These are phyloP conservation scores for Asterophora lycoperdoides DNA, from an alignment of 768 basidiomycete genomes.

Conservation along the genomic window DNA sequence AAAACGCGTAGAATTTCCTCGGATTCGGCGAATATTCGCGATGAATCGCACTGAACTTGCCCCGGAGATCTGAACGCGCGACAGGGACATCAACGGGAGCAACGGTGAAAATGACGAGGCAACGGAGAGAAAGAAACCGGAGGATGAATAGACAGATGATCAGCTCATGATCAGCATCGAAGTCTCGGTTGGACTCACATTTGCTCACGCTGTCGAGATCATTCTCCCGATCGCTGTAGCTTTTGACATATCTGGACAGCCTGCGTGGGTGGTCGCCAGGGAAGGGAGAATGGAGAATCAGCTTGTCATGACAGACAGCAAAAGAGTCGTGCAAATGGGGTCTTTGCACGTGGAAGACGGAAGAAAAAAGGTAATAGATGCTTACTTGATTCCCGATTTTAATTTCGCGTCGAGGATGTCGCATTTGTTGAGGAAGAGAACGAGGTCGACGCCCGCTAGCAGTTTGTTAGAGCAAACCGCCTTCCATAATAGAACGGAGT, in stretches of 20 bases:
- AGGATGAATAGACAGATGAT: not conserved
- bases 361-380: not conserved
- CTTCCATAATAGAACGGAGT: conserved; percentile 89
- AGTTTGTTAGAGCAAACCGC: conserved; percentile 80
- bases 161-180: not conserved
- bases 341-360: not conserved
- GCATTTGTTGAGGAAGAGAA: conserved; percentile 87
- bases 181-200: conserved; percentile 42
- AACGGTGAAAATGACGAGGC: too few relatives aligned
- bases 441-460: conserved; percentile 72
- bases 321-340: conserved; percentile 2
- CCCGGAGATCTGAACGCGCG: conserved; percentile 33
- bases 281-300: not conserved
- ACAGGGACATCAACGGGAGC: not conserved
- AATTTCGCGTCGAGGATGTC: conserved; percentile 76
- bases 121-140: too few relatives aligned
- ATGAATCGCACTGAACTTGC: conserved; percentile 51
- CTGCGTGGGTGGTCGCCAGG: conserved; percentile 5
- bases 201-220: conserved; percentile 50
- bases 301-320: conserved; percentile 36
- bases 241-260: conserved; percentile 37
- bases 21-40: conserved; percentile 48
- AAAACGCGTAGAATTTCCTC: conserved; percentile 54
- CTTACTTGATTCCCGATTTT: conserved; percentile 35
- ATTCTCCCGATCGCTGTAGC: conserved; percentile 62